Base-by-base conservation (phyloP, 495 filamentous ascomycete genomes). In the Extremus antarcticus region DNA sequence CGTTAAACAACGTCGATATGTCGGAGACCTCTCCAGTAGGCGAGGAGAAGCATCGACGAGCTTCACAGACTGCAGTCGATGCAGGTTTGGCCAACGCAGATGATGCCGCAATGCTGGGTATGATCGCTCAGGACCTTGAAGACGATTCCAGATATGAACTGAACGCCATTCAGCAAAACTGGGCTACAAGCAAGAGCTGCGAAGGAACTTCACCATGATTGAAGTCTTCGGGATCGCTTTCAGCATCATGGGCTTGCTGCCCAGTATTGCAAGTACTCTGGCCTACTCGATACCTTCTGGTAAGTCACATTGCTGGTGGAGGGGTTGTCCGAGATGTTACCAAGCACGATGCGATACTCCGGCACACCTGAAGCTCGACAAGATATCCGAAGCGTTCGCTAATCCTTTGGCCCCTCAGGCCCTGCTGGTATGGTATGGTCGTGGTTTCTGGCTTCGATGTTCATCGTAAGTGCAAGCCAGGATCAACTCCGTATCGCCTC, bases 211-310 rank as follows among this genome's bases (percentile, higher is more conserved):
- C 55, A 79, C 76, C 10, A 79, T 78, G 55, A 60, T 84, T 23
- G 78, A 86, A 64, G 74, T 86, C 29, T 86, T 86, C 57, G 83
- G 81, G 20, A 82, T 87, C 52, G 82, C 82, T 0, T 87, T 87
- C 59, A 80, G 76, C 59, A 87, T 87, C 54, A 87, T 87, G 81
- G 82, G 82, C 9, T 68, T 87, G 10, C 67, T 87, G n/a, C 82
- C 82, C 0, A 85, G 82, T 1, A 85, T 87, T 58, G 81, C 83
- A 2, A 78, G 77, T 13, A 85, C 81, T 0, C 66, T 87, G 21
- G 64, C 79, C 1, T 87, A 84, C 58, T 82, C 79, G 1, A 72
- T 85, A 47, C 81, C 83, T 4, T 78, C 83, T 25, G 83, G n/a
- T n/a, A n/a, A n/a, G n/a, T n/a, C n/a, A n/a, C n/a, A n/a, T n/a